Conservation (phyloP, 139 green algal species). For the Choricystis sp. region DNA sequence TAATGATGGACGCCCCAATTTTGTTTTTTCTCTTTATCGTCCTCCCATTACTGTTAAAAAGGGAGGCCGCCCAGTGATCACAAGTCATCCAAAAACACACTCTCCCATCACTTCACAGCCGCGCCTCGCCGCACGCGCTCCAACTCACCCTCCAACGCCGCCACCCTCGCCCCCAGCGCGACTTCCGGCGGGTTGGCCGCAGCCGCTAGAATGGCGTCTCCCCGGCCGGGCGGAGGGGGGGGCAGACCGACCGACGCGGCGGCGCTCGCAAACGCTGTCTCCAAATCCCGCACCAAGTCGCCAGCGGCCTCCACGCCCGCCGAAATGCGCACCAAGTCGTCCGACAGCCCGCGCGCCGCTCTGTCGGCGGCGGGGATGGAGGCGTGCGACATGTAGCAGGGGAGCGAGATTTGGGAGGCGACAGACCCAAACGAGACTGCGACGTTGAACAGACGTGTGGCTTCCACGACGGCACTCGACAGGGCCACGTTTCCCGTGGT, state of each 20-base stretch:
- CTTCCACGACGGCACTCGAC: constrained; percentile 56
- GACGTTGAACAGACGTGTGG: constrained; percentile 81
- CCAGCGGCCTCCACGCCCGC: not conserved
- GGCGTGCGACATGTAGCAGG: constrained; percentile 97
- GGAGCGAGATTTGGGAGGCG: constrained; percentile 73
- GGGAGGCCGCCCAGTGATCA: not conserved
- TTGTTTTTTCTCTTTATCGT: not conserved
- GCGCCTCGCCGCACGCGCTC: not conserved
- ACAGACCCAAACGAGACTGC: constrained; percentile 82
- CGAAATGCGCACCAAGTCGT: constrained; percentile 91
- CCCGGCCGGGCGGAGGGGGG: no score
- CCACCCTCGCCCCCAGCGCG: not conserved
- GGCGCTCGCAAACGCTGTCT: not conserved
- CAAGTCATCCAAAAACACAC: not conserved
- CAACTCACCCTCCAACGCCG: not conserved
- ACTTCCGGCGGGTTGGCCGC: not conserved
- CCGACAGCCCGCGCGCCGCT: constrained; percentile 68
- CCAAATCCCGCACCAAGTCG: not conserved
- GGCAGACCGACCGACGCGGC: not conserved
- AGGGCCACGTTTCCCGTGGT: constrained; percentile 34
- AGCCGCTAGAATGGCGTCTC: not conserved
- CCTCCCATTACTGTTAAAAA: not conserved
- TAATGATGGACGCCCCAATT: no score
- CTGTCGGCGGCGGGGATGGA: constrained; percentile 75
- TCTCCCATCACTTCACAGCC: not conserved